phyloP scores from a whole-genome alignment of 2,329 filamentous ascomycete species.

The Magnaporthiopsis poae region DNA sequence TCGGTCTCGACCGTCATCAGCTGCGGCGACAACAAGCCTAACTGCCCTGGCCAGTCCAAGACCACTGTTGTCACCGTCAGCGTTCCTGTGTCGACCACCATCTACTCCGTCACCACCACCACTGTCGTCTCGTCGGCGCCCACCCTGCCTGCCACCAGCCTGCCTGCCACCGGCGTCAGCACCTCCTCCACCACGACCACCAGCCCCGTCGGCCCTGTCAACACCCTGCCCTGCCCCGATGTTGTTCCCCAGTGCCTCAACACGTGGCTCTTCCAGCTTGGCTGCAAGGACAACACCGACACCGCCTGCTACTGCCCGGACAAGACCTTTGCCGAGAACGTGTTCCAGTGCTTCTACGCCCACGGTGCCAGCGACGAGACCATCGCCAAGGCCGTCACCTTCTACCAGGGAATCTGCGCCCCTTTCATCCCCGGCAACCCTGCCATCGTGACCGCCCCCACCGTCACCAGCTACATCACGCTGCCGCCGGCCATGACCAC shows the following conservation, averaged over 20 bases:
- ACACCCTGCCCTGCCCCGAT: slow-evolving; percentile 50
- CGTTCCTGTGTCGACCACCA: slow-evolving; percentile 47
- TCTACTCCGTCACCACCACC: slow-evolving; percentile 52
- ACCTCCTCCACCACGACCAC: slow-evolving; percentile 25
- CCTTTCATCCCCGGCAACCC: slow-evolving; percentile 66
- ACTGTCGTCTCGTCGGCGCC: slow-evolving; percentile 25
- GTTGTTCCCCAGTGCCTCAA: slow-evolving; percentile 82
- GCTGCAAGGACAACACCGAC: slow-evolving; percentile 79
- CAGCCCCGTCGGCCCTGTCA: slow-evolving; percentile 26
- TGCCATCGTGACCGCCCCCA: slow-evolving; percentile 68
- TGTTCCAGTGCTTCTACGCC: slow-evolving; percentile 72
- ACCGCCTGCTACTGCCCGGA: slow-evolving; percentile 78
- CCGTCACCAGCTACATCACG: slow-evolving; percentile 51
- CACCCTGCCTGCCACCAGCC: slow-evolving; percentile 15
- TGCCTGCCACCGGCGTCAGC: neutral
- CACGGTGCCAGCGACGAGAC: slow-evolving; percentile 59
- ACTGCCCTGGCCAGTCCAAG: slow-evolving; percentile 41
- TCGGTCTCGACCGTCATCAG: slow-evolving; percentile 39
- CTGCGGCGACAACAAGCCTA: slow-evolving; percentile 33
- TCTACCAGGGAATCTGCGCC: slow-evolving; percentile 87
- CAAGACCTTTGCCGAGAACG: slow-evolving; percentile 61
- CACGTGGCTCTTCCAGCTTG: slow-evolving; percentile 68
- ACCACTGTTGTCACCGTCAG: slow-evolving; percentile 37
- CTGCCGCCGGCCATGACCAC: slow-evolving; percentile 31
- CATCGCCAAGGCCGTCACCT: slow-evolving; percentile 62